Conservation (phyloP, 805 yeast species). For the Saturnispora diversa region DNA sequence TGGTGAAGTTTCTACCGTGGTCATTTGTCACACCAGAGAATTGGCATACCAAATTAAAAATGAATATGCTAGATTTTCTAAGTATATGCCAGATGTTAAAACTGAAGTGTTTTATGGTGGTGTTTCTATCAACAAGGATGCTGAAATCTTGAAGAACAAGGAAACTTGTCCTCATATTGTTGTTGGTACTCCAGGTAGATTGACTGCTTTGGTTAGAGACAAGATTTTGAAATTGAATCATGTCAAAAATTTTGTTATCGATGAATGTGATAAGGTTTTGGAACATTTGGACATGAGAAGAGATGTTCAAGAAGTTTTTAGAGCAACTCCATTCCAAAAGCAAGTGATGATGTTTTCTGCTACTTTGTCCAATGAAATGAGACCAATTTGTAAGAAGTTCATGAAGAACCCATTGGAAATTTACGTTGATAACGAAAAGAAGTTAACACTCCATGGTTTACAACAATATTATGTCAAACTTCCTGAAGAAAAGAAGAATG, state of each 20-base stretch:
- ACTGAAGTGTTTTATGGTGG: constrained; percentile 98
- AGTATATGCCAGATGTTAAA: constrained; percentile 95
- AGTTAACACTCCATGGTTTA: constrained; percentile 93
- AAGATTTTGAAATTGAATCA: constrained; percentile 79
- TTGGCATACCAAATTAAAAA: constrained; percentile 96
- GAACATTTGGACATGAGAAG: constrained; percentile 88
- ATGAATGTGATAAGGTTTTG: constrained; percentile 97
- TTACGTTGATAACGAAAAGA: constrained; percentile 95
- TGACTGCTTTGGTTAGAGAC: constrained; percentile 88
- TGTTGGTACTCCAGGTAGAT: constrained; percentile 98
- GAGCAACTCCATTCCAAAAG: constrained; percentile 95
- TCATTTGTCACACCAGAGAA: constrained; percentile 97
- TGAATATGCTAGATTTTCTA: constrained; percentile 94
- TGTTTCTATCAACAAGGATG: constrained; percentile 74
- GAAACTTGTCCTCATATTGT: constrained; percentile 94
- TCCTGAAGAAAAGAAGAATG: constrained; percentile 86
- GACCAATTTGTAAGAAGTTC: constrained; percentile 95
- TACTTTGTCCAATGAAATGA: constrained; percentile 85
- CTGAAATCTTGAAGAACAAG: constrained; percentile 80
- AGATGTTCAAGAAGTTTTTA: constrained; percentile 96
- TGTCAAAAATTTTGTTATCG: constrained; percentile 90
- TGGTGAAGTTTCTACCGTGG: constrained; percentile 92
- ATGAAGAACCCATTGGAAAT: constrained; percentile 97
- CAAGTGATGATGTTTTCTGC: constrained; percentile 99
- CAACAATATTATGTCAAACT: constrained; percentile 93